Base-by-base conservation (phyloP, 176 grass and related monocot species). In the Phoenix roebelenii region DNA sequence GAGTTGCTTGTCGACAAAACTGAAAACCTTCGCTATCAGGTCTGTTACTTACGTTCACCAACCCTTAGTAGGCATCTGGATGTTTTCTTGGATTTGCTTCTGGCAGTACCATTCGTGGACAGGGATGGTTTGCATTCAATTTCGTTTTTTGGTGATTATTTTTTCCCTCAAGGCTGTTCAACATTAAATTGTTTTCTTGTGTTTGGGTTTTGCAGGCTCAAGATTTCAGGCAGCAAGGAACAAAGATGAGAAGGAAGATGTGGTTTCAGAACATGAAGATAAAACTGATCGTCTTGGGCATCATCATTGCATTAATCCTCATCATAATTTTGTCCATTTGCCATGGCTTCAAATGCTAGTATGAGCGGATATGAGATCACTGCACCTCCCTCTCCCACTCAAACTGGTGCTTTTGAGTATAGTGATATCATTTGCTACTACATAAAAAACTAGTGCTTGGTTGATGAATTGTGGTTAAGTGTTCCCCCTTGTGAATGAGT, bases 241-340 rank as follows among this genome's bases (percentile, higher is more conserved):
- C 85, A 25, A 72, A 89, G 54, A 79, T 95, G 71, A 78, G 85
- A 53, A 55, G 89, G 67, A 95, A 95, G 82, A 95, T 95, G 89
- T 95, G 89, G 89, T 55, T 95, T 16, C 85, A 95, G 68, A 95
- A 95, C 66, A 95, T 95, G 89, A 95, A 95, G 82, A 85, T 95
- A 67, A 95, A 95, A 73, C 82, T 95, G 16, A 95, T 95, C 18
- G 89, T 95, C 19, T 68, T 95, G 18, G 85, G 79, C 18, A 95
- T 95, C 44, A 95, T 95, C 51, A 83, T 95, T 4, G 89, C 85
- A 4, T 71, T 95, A 20, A 89, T 95, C 29, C 89, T 95, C 25
- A 89, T 95, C 76, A 95, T 95, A 56, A 69, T 95, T 66, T 75
- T 95, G 72, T 95, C 89, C 0, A 82, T 95, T 63, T 95, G 89